phyloP scores from a whole-genome alignment of 768 basidiomycete genomes.

The Rhodosporidiobolus sp. region DNA sequence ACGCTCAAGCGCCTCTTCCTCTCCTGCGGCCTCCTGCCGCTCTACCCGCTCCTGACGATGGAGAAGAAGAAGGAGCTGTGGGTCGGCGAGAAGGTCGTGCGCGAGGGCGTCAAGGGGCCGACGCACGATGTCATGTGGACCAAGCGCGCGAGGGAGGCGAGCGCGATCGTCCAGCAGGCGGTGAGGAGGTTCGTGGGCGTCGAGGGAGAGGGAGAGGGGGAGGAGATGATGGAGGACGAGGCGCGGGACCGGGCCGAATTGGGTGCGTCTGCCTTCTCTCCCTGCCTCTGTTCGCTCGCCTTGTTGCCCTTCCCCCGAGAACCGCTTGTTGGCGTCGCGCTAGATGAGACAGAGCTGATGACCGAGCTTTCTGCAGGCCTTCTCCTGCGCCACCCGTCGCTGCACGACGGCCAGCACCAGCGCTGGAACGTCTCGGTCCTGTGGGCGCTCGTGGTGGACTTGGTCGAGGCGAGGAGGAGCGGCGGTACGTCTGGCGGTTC shows the following conservation, averaged over 20 bases:
- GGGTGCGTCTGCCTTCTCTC: neutral
- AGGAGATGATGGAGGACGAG: neutral
- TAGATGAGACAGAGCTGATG: too few relatives aligned
- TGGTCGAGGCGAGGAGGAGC: too few relatives aligned
- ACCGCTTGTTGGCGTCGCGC: too few relatives aligned
- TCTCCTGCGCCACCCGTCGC: conserved; percentile 59
- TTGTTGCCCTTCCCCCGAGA: too few relatives aligned
- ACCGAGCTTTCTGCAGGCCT: conserved; percentile 74
- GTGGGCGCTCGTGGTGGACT: conserved; percentile 35
- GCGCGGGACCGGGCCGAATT: conserved; percentile 23
- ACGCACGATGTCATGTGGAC: neutral
- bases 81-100: conserved; percentile 66
- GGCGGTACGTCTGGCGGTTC: too few relatives aligned
- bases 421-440: conserved; percentile 35
- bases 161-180: conserved; percentile 15
- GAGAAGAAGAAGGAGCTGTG: conserved; percentile 62
- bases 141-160: conserved; percentile 22
- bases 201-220: neutral
- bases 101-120: conserved; percentile 69
- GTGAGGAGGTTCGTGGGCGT: conserved; percentile 43
- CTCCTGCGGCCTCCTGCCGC: conserved; percentile 72
- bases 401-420: conserved; percentile 56
- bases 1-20: conserved; percentile 68
- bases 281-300: neutral
- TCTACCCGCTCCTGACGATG: conserved; percentile 60